Evolutionary conservation across 192 early-diverging fungal species (phyloP), one percentile per base, ranked within the genome.

Genomic region (Diversispora epigaea): DNA sequence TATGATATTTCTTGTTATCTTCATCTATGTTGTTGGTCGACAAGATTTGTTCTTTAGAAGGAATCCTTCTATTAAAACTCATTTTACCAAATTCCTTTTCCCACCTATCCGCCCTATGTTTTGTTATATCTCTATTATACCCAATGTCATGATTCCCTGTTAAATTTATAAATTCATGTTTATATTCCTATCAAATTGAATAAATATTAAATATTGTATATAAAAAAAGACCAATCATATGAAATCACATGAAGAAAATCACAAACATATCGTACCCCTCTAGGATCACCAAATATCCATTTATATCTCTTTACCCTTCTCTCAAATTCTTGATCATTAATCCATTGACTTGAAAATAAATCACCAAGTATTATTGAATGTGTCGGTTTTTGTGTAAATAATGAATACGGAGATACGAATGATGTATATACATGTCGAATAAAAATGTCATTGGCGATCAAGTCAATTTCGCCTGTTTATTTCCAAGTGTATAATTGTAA

Each of bases 141-240:
- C 89, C 89, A 71, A 90, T 89, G 65, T 90, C 89, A 68, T 90
- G 89, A 79, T 90, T 90, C 0, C 89, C 89, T 8, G 87, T 86
- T 49, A 90, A 57, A 54, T 84, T 86, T 55, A 84, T 75, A 40
- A 87, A 75, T 43, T 76, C 62, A 11, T 79, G 81, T 14, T 58
- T 52, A 57, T 52, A 64, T 15, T 79, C 47, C 50, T 65, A 49
- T 22, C 40, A n/a, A n/a, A 25, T n/a, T 10, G 21, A 40, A 1
- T 22, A 63, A 63, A 11, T 6, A 63, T 44, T 43, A 43, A 65
- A 45, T 19, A 17, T 12, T 32, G 2, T 32, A 32, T 32, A 32
- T 32, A 32, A 32, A 32, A 15, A 57, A 12, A 1, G 0, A 57
- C 1, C n/a, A 57, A 57, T n/a, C 7, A n/a, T 1, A 57, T 19